These are phyloP conservation scores for Macroventuria anomochaeta DNA, from an alignment of 2,329 filamentous ascomycete species.

Conservation along the genomic window DNA sequence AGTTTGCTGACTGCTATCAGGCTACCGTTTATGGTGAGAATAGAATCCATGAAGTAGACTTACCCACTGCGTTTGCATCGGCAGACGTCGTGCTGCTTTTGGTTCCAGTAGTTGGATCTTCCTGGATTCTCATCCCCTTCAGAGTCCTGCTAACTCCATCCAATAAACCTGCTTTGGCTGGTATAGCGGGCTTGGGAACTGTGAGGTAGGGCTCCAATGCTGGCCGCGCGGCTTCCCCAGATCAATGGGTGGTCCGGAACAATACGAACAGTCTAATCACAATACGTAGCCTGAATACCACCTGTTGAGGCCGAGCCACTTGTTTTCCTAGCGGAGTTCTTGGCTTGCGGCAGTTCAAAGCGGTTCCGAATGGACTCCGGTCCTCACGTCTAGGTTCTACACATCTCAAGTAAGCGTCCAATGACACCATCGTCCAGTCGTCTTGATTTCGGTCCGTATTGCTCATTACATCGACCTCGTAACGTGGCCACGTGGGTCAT, in stretches of 20 bases:
- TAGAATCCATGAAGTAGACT: no score
- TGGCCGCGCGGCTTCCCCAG: not conserved
- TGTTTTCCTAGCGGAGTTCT: slow-evolving; percentile 5
- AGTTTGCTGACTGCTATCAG: no score
- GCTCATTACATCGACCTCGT: not conserved
- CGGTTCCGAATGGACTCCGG: slow-evolving; percentile 9
- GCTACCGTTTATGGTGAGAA: no score
- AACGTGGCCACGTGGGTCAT: not conserved
- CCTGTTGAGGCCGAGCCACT: slow-evolving; percentile 17
- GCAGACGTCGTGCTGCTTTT: no score
- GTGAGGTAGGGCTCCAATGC: no score
- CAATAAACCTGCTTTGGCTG: no score
- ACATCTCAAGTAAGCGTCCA: not conserved
- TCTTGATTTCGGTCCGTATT: not conserved
- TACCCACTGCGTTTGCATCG: no score
- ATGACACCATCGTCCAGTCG: not conserved
- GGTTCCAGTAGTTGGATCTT: not conserved
- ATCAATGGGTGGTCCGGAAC: not conserved
- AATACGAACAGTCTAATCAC: not conserved
- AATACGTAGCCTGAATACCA: no score
- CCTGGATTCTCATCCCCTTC: not conserved
- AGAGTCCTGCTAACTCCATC: not conserved
- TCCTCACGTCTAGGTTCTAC: not conserved
- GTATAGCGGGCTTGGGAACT: no score
- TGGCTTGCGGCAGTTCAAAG: slow-evolving; percentile 6